Evolutionary conservation across 2,329 filamentous ascomycete genomes (phyloP).

Genomic region (Aspergillus proliferans): DNA sequence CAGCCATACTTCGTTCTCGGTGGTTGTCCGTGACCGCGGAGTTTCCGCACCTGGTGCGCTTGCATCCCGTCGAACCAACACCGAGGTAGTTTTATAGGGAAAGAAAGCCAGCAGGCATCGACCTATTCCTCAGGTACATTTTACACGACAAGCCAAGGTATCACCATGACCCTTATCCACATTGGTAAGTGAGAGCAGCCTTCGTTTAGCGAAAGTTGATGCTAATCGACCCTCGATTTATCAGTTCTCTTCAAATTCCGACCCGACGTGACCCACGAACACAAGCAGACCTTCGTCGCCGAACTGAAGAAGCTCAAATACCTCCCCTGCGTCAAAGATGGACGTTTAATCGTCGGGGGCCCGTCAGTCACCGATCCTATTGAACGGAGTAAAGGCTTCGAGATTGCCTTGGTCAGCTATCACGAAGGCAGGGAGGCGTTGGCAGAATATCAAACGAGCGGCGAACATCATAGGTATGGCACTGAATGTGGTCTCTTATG

Average conservation of each 20-base stretch:
- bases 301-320: slow-evolving; percentile 47
- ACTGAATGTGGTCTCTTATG: not conserved
- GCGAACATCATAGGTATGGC: slow-evolving; percentile 46
- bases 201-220: not conserved
- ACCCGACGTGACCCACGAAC: slow-evolving; percentile 34
- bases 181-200: slow-evolving; percentile 12
- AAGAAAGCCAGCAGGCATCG: not conserved
- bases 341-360: slow-evolving; percentile 47
- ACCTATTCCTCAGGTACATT: not conserved
- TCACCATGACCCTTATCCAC: slow-evolving; percentile 20
- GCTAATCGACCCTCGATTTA: not conserved
- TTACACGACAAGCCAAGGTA: not conserved
- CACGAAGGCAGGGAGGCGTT: slow-evolving; percentile 43
- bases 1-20: not conserved
- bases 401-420: slow-evolving; percentile 49
- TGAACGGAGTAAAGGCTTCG: slow-evolving; percentile 49
- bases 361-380: slow-evolving; percentile 49
- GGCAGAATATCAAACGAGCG: slow-evolving; percentile 47
- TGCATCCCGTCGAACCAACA: not conserved
- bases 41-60: not conserved
- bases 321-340: slow-evolving; percentile 44
- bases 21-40: not conserved
- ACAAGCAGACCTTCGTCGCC: slow-evolving; percentile 41
- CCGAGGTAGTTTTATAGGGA: not conserved
- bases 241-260: slow-evolving; percentile 49